A percentile compares a stretch with the other conserved stretches of the same genome.
These are phyloP conservation scores for Cordyceps fumosorosea DNA, from an alignment of 2,329 filamentous ascomycete species.

Conservation along the genomic window DNA sequence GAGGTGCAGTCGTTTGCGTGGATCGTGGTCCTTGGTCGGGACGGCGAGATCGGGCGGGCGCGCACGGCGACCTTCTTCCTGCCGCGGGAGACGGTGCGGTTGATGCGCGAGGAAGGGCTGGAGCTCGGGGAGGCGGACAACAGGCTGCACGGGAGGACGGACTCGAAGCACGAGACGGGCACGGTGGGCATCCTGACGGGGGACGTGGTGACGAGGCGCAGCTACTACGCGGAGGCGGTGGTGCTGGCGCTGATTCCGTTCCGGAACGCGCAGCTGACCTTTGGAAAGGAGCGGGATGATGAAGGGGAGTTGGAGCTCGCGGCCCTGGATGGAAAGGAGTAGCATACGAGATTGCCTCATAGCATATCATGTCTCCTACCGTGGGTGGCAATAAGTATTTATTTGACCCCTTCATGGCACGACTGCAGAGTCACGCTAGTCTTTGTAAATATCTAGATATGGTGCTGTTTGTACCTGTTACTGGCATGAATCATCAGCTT, in stretches of 20 bases:
- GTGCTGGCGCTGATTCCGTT: conserved; percentile 36
- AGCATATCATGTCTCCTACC: no score
- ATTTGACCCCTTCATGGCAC: no score
- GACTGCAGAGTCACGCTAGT: no score
- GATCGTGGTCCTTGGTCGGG: conserved; percentile 27
- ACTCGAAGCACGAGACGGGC: conserved; percentile 33
- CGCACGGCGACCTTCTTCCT: conserved; percentile 33
- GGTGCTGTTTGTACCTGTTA: no score
- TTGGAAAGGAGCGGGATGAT: conserved; percentile 12
- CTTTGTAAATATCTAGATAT: no score
- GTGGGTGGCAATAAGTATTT: no score
- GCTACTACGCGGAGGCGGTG: conserved; percentile 33
- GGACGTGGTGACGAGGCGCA: conserved; percentile 28
- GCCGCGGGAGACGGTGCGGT: conserved; percentile 28
- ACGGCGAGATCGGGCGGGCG: conserved; percentile 28
- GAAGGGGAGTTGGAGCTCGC: background rate
- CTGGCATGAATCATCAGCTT: no score
- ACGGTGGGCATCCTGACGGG: conserved; percentile 35
- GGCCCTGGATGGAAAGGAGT: background rate
- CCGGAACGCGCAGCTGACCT: conserved; percentile 28
- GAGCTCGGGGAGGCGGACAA: conserved; percentile 36
- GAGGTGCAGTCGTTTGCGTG: conserved; percentile 33
- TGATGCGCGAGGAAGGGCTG: conserved; percentile 29
- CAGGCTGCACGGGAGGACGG: conserved; percentile 28
- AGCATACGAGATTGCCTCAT: no score